Base-by-base conservation (phyloP, 139 green algal genomes). In the Coccomyxa sp. region DNA sequence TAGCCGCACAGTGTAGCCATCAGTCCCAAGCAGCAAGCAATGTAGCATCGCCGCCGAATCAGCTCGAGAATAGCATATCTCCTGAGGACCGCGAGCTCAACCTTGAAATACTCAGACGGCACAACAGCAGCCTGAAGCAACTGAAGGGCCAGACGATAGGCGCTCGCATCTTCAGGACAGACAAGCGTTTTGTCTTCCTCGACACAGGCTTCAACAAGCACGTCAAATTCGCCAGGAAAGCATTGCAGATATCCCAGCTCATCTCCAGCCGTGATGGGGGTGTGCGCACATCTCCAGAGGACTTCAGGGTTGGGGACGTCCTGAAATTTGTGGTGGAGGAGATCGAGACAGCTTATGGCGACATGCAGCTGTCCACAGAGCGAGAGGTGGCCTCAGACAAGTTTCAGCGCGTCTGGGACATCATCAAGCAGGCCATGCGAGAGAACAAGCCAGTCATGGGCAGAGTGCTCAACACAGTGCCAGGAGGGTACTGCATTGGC, bases 401-500 rank as follows among this genome's bases (percentile, higher is more conserved):
- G 18, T 6, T 40, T 9, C 5, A 70, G 18, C 33, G 50, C 10
- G 75, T 79, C 37, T 54, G 78, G 75, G 40, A 75, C 12, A 74
- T 83, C 27, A 33, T 86, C 8, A 18, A 58, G 58, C 38, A 34
- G 55, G 82, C 82, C 34, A 75, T 73, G 39, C 14, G 14, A 31
- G 31, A 78, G 39, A 70, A 69, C 8, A 78, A 33, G 54, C 74
- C 35, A 29, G 82, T 89, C 35, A 77, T 78, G 64, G 85, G 85
- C 0, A 79, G 85, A 34, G 68, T 87, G 33, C 55, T 89, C 27
- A 89, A 89, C 35, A 14, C 79, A 8, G 55, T 86, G 24, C 83
- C 85, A 29, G 40, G 40, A 0, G 85, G 85, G 31, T 87, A 83
- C 69, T 58, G 75, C 14, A 68, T 89, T 33, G 85, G 85, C 9